Base-by-base conservation (phyloP, 345 rosid genomes). In the Trapa bicornis region DNA sequence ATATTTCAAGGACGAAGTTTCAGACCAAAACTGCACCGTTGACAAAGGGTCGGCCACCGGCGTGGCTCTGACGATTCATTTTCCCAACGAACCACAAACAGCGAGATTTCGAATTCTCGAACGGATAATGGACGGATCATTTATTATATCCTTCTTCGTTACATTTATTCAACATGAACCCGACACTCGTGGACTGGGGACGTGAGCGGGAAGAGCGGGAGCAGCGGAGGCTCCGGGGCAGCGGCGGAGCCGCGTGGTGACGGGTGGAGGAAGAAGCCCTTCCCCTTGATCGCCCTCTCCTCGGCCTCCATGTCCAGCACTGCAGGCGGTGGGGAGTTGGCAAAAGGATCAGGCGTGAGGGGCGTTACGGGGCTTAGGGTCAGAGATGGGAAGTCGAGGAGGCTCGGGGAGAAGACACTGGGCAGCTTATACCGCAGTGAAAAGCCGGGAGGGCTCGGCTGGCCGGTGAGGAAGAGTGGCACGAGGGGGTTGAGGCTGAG, bases 361-460 rank as follows among this genome's bases (percentile, higher is more conserved):
- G 80, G 77, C 3, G 85, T 72, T 32, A 78, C 80, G 17, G 85
- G 80, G 70, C 79, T 76, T 39, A 78, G 78, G 5, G 71, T 72
- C 9, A 78, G 82, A 14, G 81, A 64, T 9, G 78, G 80, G 67
- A 78, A 78, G 37, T 81, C 73, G 10, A 81, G 75, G 41, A 81
- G 64, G 75, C 74, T 76, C 0, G 76, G 80, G 37, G 85, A 81
- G 53, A 78, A 79, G 61, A 68, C 65, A 71, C 78, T 74, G 48
- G 67, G 79, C 29, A 22, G 29, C 29, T 22, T 22, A 22, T 76
- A 75, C 10, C 72, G 3, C 77, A 35, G 29, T 4, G 43, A 41
- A 41, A 41, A 41, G 6, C 38, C 50, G 12, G 68, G 62, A 61
- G 68, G 62, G 54, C 58, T 67, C 43, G 43, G 43, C 43, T 41